Evolutionary conservation across 768 basidiomycete genomes (phyloP).

Genomic region (Pleurotus cornucopiae): DNA sequence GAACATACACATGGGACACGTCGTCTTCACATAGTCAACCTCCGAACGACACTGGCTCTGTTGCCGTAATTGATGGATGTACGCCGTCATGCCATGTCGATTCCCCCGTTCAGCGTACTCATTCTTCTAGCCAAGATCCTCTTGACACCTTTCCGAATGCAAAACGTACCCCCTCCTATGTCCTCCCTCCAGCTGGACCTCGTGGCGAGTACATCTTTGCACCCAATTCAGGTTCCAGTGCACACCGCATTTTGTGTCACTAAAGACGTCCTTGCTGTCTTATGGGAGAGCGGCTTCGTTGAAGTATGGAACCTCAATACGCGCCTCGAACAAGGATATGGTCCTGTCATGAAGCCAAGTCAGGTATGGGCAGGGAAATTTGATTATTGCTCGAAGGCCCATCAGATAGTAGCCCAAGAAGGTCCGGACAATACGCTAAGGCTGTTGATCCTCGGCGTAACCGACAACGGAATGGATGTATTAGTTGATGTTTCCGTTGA

Average conservation of each 20-base stretch:
- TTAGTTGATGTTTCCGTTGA: conserved; percentile 22
- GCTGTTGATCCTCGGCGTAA: conserved; percentile 38
- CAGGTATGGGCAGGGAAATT: conserved; percentile 30
- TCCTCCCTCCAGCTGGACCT: conserved; percentile 52
- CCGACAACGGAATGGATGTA: conserved; percentile 25
- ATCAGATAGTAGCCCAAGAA: conserved; percentile 24
- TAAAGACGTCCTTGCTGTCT: conserved; percentile 54
- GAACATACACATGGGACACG: conserved; percentile 78
- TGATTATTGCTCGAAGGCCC: conserved; percentile 1
- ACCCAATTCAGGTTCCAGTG: conserved; percentile 43
- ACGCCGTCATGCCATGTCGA: background rate
- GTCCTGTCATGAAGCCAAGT: conserved; percentile 56
- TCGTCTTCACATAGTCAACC: conserved; percentile 52
- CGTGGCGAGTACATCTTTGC: conserved; percentile 16
- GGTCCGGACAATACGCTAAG: conserved; percentile 14
- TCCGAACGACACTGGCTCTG: conserved; percentile 77
- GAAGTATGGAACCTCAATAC: conserved; percentile 71
- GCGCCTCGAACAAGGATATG: conserved; percentile 51
- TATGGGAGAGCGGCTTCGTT: conserved; percentile 68
- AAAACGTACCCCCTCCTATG: conserved; percentile 99
- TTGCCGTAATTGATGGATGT: conserved; percentile 91
- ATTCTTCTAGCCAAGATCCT: conserved; percentile 56
- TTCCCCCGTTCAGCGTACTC: conserved; percentile 1
- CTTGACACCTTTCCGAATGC: conserved; percentile 88
- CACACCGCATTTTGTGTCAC: conserved; percentile 60